Percentiles rank a stretch among this genome's conserved stretches.
Conservation (phyloP, 768 basidiomycete genomes). For the Boletus speciosus region DNA sequence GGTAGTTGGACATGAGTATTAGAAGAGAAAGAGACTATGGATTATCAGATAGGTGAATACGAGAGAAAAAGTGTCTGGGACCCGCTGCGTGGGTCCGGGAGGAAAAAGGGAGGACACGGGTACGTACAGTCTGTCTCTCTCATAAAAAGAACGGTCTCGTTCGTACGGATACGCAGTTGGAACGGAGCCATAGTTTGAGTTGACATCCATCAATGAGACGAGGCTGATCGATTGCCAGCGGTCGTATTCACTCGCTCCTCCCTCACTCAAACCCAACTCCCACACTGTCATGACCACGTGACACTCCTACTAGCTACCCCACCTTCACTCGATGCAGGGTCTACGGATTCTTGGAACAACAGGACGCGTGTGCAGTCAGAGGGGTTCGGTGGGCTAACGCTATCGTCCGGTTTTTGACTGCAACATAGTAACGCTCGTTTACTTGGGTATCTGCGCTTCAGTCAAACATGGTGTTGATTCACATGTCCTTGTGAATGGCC, state of each 20-base stretch:
- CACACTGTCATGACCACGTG: constrained; percentile 19
- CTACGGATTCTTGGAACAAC: too few species aligned
- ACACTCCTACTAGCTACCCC: too few species aligned
- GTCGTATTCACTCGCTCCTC: not conserved
- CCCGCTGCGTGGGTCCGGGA: not conserved
- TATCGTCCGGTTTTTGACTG: too few species aligned
- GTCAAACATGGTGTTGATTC: too few species aligned
- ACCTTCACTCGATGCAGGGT: too few species aligned
- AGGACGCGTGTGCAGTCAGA: too few species aligned
- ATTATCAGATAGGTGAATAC: constrained; percentile 14
- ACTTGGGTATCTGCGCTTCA: too few species aligned
- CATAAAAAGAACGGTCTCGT: constrained; percentile 26
- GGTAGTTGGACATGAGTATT: constrained; percentile 7
- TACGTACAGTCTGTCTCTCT: constrained; percentile 38
- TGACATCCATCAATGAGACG: constrained; percentile 23
- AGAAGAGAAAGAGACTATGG: not conserved
- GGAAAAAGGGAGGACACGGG: constrained; percentile 8
- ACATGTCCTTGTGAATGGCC: too few species aligned
- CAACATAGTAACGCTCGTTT: too few species aligned
- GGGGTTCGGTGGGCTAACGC: too few species aligned
- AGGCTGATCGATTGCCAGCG: constrained; percentile 12
- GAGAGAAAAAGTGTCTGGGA: constrained; percentile 4
- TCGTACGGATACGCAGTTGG: constrained; percentile 29
- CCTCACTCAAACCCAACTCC: not conserved
- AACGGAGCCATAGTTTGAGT: constrained; percentile 23